Conservation (phyloP, 345 rosid species). For the Eucalyptus marginata region DNA sequence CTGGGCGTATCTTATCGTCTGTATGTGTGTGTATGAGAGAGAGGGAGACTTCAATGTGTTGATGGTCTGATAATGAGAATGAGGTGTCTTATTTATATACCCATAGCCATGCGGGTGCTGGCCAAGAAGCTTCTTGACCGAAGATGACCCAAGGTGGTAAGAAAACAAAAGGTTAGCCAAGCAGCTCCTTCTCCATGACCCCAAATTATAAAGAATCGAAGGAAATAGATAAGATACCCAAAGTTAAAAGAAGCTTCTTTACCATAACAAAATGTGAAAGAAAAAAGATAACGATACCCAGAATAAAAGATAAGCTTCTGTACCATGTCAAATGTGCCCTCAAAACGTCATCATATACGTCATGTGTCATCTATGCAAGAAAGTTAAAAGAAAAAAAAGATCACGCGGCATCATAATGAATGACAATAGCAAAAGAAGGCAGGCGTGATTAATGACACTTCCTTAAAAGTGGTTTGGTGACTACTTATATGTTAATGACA, state of each 20-base stretch:
- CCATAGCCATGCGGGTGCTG: background rate
- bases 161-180: background rate
- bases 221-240: background rate
- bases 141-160: background rate
- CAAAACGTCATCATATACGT: background rate
- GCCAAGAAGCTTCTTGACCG: background rate
- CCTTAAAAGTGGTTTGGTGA: background rate
- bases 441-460: background rate
- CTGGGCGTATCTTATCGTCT: background rate
- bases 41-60: background rate
- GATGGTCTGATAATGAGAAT: background rate
- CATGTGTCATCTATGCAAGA: background rate
- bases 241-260: background rate
- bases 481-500: background rate
- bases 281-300: background rate
- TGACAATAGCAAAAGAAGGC: background rate
- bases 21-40: background rate
- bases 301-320: background rate
- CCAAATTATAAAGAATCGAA: background rate
- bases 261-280: background rate
- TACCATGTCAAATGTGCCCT: background rate
- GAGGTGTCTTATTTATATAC: background rate
- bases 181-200: background rate
- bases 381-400: background rate
- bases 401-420: background rate